Conservation (phyloP, 2,329 filamentous ascomycete species). For the Bipolaris zeicola region DNA sequence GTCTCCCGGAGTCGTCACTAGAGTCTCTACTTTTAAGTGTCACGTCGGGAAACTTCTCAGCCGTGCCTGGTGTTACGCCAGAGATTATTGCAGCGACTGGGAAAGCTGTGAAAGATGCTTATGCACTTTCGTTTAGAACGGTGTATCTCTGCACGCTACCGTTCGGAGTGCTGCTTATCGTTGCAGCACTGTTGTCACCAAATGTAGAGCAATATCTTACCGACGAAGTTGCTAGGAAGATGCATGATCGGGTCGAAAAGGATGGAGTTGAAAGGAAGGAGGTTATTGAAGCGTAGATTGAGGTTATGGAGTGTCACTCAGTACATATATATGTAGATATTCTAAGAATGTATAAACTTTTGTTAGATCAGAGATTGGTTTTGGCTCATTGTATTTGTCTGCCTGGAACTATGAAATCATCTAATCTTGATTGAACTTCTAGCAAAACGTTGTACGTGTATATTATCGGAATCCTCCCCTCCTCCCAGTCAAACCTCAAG, state of each 20-base stretch:
- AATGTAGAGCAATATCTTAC: constrained; percentile 54
- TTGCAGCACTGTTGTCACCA: constrained; percentile 48
- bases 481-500: too few species aligned
- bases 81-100: constrained; percentile 40
- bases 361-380: too few species aligned
- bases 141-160: constrained; percentile 53
- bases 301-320: too few species aligned
- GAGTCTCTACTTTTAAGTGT: constrained; percentile 32
- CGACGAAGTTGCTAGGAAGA: constrained; percentile 53
- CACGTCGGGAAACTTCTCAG: constrained; percentile 28
- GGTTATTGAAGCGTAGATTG: constrained; percentile 14
- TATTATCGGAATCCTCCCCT: too few species aligned
- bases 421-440: too few species aligned
- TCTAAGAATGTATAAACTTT: too few species aligned
- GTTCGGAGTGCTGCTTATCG: constrained; percentile 45
- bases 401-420: too few species aligned
- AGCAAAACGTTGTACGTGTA: too few species aligned
- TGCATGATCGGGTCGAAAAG: constrained; percentile 39
- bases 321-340: too few species aligned
- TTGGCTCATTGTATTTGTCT: too few species aligned
- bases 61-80: constrained; percentile 34
- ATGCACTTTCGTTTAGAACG: constrained; percentile 52
- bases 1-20: constrained; percentile 30
- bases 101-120: constrained; percentile 49
- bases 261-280: constrained; percentile 20